Conservation (phyloP, 179 eudicot species). For the Silene noctiflora region DNA sequence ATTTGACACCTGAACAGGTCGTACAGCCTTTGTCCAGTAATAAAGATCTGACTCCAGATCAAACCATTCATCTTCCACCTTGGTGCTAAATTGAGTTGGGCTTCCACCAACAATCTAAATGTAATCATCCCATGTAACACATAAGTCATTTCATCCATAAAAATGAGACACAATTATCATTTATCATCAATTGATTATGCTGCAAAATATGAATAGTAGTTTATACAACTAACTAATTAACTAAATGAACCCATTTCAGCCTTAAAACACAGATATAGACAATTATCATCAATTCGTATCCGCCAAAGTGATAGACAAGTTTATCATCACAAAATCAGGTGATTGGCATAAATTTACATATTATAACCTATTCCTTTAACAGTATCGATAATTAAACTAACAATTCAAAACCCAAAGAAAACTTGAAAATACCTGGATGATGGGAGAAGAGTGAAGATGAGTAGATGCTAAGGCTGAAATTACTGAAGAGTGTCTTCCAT, state of each 20-base stretch:
- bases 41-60: conserved; percentile 71
- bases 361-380: no score
- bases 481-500: conserved; percentile 8
- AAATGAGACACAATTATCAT: not conserved
- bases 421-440: conserved; percentile 45
- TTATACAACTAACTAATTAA: no score
- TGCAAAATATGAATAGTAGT: no score
- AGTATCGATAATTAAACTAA: no score
- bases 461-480: conserved; percentile 28
- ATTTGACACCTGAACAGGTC: conserved; percentile 79
- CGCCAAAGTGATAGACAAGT: no score
- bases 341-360: no score
- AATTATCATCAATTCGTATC: not conserved
- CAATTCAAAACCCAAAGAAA: no score
- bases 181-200: no score
- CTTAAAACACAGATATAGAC: no score
- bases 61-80: conserved; percentile 60
- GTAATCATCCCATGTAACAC: not conserved
- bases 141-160: not conserved
- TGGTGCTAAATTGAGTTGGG: conserved; percentile 29
- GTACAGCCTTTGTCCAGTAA: conserved; percentile 82
- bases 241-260: no score
- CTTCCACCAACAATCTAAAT: conserved; percentile 78
- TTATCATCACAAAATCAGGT: no score
- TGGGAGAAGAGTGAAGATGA: conserved; percentile 37